Evolutionary conservation across 306 rosid species (phyloP).

Genomic region (Pueraria montana): DNA sequence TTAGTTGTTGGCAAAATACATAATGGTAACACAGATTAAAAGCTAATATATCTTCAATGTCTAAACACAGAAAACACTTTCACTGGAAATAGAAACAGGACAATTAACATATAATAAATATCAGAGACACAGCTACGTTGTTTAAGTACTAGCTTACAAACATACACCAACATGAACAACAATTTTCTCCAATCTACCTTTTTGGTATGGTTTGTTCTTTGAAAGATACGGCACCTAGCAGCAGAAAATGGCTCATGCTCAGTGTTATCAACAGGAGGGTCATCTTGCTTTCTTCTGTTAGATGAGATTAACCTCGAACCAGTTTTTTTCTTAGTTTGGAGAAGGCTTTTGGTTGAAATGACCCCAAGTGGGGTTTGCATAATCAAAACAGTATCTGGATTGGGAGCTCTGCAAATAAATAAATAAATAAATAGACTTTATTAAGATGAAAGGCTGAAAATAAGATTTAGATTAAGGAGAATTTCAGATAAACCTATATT

Average conservation of each 20-base stretch:
- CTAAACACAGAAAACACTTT: conserved; percentile 39
- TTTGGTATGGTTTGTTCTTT: conserved; percentile 74
- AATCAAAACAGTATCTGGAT: conserved; percentile 93
- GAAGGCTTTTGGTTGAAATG: conserved; percentile 92
- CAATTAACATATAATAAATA: conserved; percentile 20
- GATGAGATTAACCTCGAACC: conserved; percentile 95
- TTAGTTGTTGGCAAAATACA: conserved; percentile 19
- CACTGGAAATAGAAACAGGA: conserved; percentile 1
- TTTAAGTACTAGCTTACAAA: conserved; percentile 37
- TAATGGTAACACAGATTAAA: neutral
- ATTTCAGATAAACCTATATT: conserved; percentile 19
- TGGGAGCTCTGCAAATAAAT: conserved; percentile 98
- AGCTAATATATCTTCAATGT: conserved; percentile 18
- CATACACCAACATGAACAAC: conserved; percentile 26
- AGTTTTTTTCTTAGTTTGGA: conserved; percentile 78
- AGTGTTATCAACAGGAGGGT: conserved; percentile 62
- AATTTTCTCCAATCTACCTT: conserved; percentile 66
- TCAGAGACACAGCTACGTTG: conserved; percentile 14
- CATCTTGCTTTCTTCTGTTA: conserved; percentile 67
- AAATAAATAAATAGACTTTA: conserved; percentile 45
- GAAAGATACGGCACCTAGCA: conserved; percentile 85
- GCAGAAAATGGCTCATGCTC: conserved; percentile 88
- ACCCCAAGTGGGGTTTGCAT: conserved; percentile 95
- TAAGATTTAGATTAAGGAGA: conserved; percentile 25
- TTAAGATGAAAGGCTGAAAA: conserved; percentile 46